Base-by-base conservation (phyloP, 352 stramenopile species). In the Sclerospora graminicola region DNA sequence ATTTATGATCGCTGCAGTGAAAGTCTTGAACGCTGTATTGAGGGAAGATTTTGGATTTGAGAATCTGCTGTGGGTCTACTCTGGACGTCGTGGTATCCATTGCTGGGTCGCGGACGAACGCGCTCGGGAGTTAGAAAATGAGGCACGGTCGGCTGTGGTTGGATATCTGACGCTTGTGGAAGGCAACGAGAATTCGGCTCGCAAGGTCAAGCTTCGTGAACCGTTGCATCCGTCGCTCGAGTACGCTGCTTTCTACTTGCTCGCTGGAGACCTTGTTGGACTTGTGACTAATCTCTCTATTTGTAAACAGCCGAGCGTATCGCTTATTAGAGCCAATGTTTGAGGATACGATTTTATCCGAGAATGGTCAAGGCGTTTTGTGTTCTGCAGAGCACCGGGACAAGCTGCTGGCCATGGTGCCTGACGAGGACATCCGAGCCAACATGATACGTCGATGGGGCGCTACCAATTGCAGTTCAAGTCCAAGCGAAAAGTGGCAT, bases 61-160 rank as follows among this genome's bases (percentile, higher is more conserved):
- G 48, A 86, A 99, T 63, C 69, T 99, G 45, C 73, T 98, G 26
- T 99, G 96, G 96, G 92, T 99, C 33, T 99, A 98, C 75, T 98
- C 90, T 9, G 97, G 97, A 48, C 85, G 97, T 52, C 92, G 97
- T 84, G 97, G 97, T 66, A 96, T 99, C 60, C 97, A 99, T 90
- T 98, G 95, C 72, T 99, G 97, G 97, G 95, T 99, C 37, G 97
- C 90, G 53, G 97, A 99, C 56, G 82, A 97, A 35, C 46, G 54
- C 5, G 95, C 96, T 8, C 82, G 96, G 15, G 63, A 65, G 39
- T 77, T 99, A 8, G 88, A 89, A 14, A 97, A 99, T 68, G 94
- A 98, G 27, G 95, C 84, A n/a, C 81, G 96, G 39, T 89, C 84
- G 20, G 94, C 96, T 0, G 84, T 99, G 2, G 94, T 98, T 7